Conservation (phyloP, 2,329 filamentous ascomycete genomes). For the Alternaria hordeiaustralica region DNA sequence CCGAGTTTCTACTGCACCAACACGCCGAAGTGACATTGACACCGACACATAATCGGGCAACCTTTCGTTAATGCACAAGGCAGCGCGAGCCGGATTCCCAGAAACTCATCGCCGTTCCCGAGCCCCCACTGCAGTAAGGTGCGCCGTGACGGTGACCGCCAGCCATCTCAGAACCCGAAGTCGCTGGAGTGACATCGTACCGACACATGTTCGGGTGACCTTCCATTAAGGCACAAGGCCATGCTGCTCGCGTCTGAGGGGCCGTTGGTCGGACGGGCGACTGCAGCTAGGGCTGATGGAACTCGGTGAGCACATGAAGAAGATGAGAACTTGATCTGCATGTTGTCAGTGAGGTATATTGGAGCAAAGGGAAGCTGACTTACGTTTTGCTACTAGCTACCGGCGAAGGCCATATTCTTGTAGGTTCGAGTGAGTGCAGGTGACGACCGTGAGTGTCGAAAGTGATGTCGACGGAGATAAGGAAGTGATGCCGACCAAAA, state of each 20-base stretch:
- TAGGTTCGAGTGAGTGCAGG: background rate
- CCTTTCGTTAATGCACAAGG: conserved; percentile 19
- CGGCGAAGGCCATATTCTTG: background rate
- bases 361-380: background rate
- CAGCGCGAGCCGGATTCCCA: conserved; percentile 16
- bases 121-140: conserved; percentile 12
- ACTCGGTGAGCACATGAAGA: conserved; percentile 9
- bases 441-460: background rate
- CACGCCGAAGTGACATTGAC: conserved; percentile 19
- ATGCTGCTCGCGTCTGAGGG: conserved; percentile 16
- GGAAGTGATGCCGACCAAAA: too few species aligned
- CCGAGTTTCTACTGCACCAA: conserved; percentile 23
- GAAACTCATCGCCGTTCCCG: conserved; percentile 18
- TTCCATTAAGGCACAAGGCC: conserved; percentile 17
- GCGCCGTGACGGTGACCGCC: conserved; percentile 2
- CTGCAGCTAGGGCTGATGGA: conserved; percentile 19
- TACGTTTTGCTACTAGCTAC: conserved; percentile 4
- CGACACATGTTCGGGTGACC: conserved; percentile 10
- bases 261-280: conserved; percentile 6
- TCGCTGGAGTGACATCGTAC: conserved; percentile 19
- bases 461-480: background rate
- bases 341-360: background rate
- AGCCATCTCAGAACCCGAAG: conserved; percentile 4
- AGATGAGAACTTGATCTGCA: conserved; percentile 1
- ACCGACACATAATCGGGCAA: conserved; percentile 10